Conservation (phyloP, 1,284 basidiomycete genomes). For the Ustilago xerochloae region DNA sequence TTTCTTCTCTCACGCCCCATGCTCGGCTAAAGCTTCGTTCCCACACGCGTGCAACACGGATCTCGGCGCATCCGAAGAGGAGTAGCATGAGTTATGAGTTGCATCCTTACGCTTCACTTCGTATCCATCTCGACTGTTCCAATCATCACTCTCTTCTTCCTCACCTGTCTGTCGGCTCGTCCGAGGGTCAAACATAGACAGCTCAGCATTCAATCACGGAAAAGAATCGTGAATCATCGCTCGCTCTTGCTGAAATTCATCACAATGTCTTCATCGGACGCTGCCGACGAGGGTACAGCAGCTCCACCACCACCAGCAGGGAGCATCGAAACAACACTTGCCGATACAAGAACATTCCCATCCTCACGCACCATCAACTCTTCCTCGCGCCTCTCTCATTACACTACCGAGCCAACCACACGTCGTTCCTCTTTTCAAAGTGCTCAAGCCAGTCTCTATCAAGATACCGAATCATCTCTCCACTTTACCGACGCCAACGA, state of each 20-base stretch:
- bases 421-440: constrained; percentile 39
- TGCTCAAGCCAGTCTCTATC: constrained; percentile 33
- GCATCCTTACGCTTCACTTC: too few species aligned
- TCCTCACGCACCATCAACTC: constrained; percentile 36
- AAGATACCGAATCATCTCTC: constrained; percentile 28
- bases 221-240: too few species aligned
- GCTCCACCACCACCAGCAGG: not conserved
- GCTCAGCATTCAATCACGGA: too few species aligned
- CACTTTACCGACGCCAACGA: constrained; percentile 22
- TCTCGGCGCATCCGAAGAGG: not conserved
- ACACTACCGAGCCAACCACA: constrained; percentile 28
- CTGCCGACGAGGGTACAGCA: constrained; percentile 9
- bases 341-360: not conserved
- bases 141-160: too few species aligned
- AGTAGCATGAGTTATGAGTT: too few species aligned
- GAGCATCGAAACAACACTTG: constrained; percentile 7
- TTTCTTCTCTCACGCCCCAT: not conserved
- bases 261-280: constrained; percentile 13
- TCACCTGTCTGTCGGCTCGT: too few species aligned
- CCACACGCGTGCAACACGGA: not conserved
- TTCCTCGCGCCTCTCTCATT: constrained; percentile 23
- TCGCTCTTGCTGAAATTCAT: not conserved
- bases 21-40: not conserved
- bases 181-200: too few species aligned
- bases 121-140: too few species aligned